phyloP scores from a whole-genome alignment of 352 stramenopile genomes.

The Phytopythium aichiense region DNA sequence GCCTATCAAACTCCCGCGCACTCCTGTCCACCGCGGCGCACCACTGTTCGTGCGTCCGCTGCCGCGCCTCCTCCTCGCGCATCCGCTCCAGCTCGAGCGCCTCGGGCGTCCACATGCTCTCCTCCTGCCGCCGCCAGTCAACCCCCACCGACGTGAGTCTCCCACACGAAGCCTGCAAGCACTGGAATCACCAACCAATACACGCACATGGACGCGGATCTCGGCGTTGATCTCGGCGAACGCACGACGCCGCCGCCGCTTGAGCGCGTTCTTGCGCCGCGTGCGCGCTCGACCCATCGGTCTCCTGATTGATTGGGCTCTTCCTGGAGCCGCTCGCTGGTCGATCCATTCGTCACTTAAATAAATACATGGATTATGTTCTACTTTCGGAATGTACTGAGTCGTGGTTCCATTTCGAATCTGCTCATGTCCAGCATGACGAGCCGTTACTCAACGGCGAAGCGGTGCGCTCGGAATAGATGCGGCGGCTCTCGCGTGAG shows the following conservation, averaged over 20 bases:
- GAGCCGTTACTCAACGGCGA: not conserved
- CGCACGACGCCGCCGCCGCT: slow-evolving; percentile 64
- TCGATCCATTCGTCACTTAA: not conserved
- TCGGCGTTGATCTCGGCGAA: slow-evolving; percentile 54
- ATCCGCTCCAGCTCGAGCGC: slow-evolving; percentile 43
- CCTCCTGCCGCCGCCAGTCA: slow-evolving; percentile 21
- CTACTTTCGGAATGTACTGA: not conserved
- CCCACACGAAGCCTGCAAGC: not conserved
- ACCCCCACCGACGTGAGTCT: not conserved
- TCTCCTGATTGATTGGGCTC: not conserved
- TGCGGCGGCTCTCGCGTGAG: not conserved
- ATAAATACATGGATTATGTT: not conserved
- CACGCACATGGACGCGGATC: slow-evolving; percentile 34
- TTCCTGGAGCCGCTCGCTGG: no score
- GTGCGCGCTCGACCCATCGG: slow-evolving; percentile 51
- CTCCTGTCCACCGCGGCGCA: slow-evolving; percentile 30
- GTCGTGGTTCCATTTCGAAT: not conserved
- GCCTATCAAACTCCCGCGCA: slow-evolving; percentile 35
- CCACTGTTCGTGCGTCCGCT: slow-evolving; percentile 60
- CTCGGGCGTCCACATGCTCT: slow-evolving; percentile 36
- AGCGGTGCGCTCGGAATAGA: slow-evolving; percentile 1
- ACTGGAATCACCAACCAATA: not conserved
- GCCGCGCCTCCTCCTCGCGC: slow-evolving; percentile 50
- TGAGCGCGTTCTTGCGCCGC: slow-evolving; percentile 73
- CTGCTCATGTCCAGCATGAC: not conserved